Percentiles rank a stretch among this genome's conserved stretches.
Conservation (phyloP, 768 basidiomycete species). For the Phaeolepiota aurea region DNA sequence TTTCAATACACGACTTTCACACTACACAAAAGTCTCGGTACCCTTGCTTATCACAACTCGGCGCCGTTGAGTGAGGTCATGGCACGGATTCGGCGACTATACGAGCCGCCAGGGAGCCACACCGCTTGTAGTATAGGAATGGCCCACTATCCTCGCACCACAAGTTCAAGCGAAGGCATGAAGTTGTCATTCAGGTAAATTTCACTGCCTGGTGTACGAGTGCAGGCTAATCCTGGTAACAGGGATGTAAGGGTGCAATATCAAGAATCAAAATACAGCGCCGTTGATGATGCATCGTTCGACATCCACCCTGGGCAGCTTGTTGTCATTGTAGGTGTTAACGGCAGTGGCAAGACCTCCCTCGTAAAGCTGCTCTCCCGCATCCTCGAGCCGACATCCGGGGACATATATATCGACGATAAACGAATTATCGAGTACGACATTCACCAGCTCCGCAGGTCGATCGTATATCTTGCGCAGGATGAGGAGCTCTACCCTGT, state of each 20-base stretch:
- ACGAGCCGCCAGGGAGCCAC: too few species aligned
- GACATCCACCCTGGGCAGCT: slow-evolving; percentile 31
- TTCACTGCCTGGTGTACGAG: background rate
- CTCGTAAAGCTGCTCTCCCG: slow-evolving; percentile 32
- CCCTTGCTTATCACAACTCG: slow-evolving; percentile 3
- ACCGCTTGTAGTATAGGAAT: too few species aligned
- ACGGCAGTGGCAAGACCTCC: slow-evolving; percentile 38
- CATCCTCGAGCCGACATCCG: slow-evolving; percentile 20
- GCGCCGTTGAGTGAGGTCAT: too few species aligned
- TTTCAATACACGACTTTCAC: slow-evolving; percentile 21
- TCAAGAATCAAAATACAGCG: slow-evolving; percentile 6
- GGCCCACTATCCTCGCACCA: too few species aligned
- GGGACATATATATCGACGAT: slow-evolving; percentile 32
- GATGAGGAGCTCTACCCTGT: slow-evolving; percentile 26
- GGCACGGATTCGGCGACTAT: too few species aligned
- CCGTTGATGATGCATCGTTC: slow-evolving; percentile 25
- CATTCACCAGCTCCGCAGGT: slow-evolving; percentile 20
- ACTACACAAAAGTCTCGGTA: slow-evolving; percentile 9
- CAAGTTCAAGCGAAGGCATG: too few species aligned
- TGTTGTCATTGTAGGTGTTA: slow-evolving; percentile 35
- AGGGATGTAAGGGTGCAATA: slow-evolving; percentile 12
- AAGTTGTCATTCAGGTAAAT: slow-evolving; percentile 11
- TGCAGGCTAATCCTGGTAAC: background rate
- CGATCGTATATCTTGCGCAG: slow-evolving; percentile 35
- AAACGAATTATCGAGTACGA: slow-evolving; percentile 21